phyloP scores from a whole-genome alignment of 164 flowering plant genomes.

The Cinnamomum micranthum region DNA sequence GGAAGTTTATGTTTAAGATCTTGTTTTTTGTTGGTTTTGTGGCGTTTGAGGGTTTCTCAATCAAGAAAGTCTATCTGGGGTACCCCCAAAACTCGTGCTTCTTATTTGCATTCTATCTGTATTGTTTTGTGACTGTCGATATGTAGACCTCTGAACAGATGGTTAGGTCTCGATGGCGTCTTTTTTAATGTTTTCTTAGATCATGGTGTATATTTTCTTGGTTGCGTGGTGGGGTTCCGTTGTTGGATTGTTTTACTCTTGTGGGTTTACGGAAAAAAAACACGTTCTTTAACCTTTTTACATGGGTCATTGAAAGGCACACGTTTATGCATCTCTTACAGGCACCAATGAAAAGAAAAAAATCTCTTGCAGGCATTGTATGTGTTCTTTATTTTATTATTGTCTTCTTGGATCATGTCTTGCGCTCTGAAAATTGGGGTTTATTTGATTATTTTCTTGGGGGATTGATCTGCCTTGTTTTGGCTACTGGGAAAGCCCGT shows the following conservation, averaged over 20 bases:
- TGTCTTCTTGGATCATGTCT: background rate
- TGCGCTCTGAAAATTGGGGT: background rate
- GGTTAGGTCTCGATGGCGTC: too few species aligned
- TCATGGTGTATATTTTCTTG: too few species aligned
- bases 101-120: too few species aligned
- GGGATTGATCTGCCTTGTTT: background rate
- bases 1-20: background rate
- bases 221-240: too few species aligned
- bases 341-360: too few species aligned
- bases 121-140: too few species aligned
- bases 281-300: background rate
- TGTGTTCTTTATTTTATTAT: background rate
- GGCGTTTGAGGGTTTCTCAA: background rate
- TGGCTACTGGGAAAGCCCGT: background rate
- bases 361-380: background rate
- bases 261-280: too few species aligned
- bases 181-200: too few species aligned
- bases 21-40: background rate
- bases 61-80: background rate
- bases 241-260: too few species aligned
- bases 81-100: background rate
- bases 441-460: background rate
- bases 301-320: background rate
- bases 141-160: too few species aligned
- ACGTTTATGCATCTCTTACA: background rate